These are phyloP conservation scores for Aspergillaceae sp. DNA, from an alignment of 2,329 filamentous ascomycete genomes.

Conservation along the genomic window DNA sequence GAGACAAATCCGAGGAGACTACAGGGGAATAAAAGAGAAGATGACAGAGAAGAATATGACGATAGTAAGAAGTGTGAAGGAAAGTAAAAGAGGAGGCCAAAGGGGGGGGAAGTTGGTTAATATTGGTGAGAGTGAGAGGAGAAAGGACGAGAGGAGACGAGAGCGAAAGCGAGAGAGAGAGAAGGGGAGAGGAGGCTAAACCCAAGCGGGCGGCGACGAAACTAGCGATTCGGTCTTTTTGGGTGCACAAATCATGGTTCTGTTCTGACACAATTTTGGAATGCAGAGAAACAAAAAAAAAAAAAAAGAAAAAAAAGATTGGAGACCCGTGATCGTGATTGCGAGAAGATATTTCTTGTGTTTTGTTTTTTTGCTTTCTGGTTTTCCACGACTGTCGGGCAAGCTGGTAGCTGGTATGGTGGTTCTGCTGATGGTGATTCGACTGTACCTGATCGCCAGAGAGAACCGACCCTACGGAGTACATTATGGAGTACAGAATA, in stretches of 20 bases:
- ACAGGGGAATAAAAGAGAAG: constrained; percentile 1
- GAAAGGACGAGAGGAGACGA: background rate
- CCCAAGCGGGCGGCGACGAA: constrained; percentile 2
- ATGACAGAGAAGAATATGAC: background rate
- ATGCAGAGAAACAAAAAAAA: background rate
- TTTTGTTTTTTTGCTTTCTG: too few species aligned
- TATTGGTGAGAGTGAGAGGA: background rate
- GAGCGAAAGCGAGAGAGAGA: constrained; percentile 7
- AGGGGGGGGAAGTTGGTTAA: background rate
- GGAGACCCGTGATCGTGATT: too few species aligned
- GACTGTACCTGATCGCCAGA: too few species aligned
- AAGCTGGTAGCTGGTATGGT: too few species aligned
- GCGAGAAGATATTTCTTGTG: too few species aligned
- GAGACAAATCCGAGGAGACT: background rate
- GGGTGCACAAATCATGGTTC: background rate
- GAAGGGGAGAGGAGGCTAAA: constrained; percentile 3
- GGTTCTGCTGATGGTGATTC: too few species aligned
- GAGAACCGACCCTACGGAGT: too few species aligned
- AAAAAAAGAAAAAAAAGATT: too few species aligned
- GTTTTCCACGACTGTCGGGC: too few species aligned
- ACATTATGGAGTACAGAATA: too few species aligned
- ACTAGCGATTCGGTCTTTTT: background rate
- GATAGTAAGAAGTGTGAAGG: constrained; percentile 1
- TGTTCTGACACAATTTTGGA: background rate
- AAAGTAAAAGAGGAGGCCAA: constrained; percentile 1